phyloP scores from a whole-genome alignment of 208 protist genomes.

The Novymonas esmeraldas region DNA sequence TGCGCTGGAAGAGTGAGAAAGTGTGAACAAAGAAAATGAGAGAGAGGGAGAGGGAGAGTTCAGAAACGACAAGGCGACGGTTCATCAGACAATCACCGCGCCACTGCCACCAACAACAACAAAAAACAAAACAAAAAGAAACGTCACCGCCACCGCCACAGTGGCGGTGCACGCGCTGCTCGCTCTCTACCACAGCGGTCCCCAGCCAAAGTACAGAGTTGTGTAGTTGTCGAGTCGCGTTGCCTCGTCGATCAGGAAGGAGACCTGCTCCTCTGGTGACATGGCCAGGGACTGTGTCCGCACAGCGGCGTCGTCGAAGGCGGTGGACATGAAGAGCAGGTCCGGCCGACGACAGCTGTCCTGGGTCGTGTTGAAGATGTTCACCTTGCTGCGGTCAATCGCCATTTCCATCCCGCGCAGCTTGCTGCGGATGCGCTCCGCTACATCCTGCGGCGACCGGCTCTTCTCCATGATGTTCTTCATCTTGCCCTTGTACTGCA shows the following conservation, averaged over 20 bases:
- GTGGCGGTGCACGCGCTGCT: background rate
- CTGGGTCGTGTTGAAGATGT: constrained; percentile 79
- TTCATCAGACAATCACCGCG: background rate
- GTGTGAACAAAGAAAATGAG: constrained; percentile 2
- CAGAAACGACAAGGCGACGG: background rate
- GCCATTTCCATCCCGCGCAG: constrained; percentile 98
- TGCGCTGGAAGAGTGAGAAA: background rate
- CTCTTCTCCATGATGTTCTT: constrained; percentile 96
- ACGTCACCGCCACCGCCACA: background rate
- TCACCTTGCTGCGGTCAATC: constrained; percentile 54
- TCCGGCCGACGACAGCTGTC: constrained; percentile 81
- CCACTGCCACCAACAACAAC: background rate
- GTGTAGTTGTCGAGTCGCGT: constrained; percentile 89
- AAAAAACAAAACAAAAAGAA: constrained; percentile 27
- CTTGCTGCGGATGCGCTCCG: constrained; percentile 98
- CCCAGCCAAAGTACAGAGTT: constrained; percentile 93
- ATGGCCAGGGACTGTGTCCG: constrained; percentile 54
- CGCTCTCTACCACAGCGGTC: constrained; percentile 77
- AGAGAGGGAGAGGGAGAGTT: constrained; percentile 1
- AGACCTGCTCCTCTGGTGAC: constrained; percentile 75
- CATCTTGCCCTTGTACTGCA: constrained; percentile 97
- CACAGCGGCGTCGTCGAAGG: constrained; percentile 78
- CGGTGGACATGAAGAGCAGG: constrained; percentile 90
- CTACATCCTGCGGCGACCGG: constrained; percentile 91
- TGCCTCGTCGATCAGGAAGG: constrained; percentile 89